These are phyloP conservation scores for Fusarium compactum DNA, from an alignment of 2,329 filamentous ascomycete species.

Conservation along the genomic window DNA sequence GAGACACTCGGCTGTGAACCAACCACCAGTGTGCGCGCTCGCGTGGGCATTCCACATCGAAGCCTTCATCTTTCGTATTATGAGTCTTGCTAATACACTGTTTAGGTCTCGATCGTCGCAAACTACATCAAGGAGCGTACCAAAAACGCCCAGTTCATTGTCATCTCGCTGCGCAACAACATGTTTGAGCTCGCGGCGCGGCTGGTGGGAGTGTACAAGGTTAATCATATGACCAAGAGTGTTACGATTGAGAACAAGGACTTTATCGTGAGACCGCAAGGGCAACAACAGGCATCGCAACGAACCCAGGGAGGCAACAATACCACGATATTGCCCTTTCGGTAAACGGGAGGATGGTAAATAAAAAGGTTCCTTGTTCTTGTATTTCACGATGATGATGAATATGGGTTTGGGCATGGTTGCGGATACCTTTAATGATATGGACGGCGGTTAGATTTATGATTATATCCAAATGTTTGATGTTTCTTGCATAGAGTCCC, in stretches of 20 bases:
- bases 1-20: constrained; percentile 45
- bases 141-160: constrained; percentile 99
- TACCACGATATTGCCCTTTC: constrained; percentile 53
- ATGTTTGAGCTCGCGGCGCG: constrained; percentile 99
- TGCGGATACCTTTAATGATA: constrained; percentile 41
- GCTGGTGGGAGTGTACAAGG: constrained; percentile 98
- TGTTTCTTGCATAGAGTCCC: not conserved
- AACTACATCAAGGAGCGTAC: constrained; percentile 99
- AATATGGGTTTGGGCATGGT: constrained; percentile 30
- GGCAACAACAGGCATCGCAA: constrained; percentile 52
- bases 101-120: constrained; percentile 92
- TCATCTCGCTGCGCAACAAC: constrained; percentile 97
- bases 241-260: constrained; percentile 89
- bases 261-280: constrained; percentile 67
- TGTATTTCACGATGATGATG: constrained; percentile 41
- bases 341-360: constrained; percentile 42
- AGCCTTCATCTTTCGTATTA: constrained; percentile 19
- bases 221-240: constrained; percentile 98
- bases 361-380: constrained; percentile 10
- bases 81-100: constrained; percentile 36
- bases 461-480: constrained; percentile 42
- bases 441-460: constrained; percentile 41
- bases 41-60: constrained; percentile 32
- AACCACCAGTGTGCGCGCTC: constrained; percentile 18
- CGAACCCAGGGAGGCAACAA: constrained; percentile 46